A percentile compares a stretch with the other conserved stretches of the same genome.
Evolutionary conservation across 805 yeast species (phyloP).

Genomic region (Pichia scutulata): DNA sequence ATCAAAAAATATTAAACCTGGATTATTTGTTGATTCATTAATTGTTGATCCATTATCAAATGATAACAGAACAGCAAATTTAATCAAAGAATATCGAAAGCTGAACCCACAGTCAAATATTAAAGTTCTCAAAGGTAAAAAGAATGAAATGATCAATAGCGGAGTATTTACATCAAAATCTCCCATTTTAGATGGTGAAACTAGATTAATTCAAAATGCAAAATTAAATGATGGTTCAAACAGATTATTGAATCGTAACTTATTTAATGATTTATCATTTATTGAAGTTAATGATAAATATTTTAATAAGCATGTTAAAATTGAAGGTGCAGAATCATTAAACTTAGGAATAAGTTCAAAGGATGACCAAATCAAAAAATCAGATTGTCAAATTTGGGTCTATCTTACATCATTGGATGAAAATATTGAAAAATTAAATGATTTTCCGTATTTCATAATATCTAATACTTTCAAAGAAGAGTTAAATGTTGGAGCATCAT

Average conservation of each 20-base stretch:
- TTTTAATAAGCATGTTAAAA: constrained; percentile 6
- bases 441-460: constrained; percentile 23
- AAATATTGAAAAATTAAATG: constrained; percentile 17
- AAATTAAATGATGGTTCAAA: constrained; percentile 19
- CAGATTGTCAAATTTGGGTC: constrained; percentile 25
- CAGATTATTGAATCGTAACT: constrained; percentile 13
- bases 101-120: constrained; percentile 10
- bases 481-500: not conserved
- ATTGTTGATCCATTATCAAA: constrained; percentile 25
- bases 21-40: constrained; percentile 21
- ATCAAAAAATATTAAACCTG: constrained; percentile 13
- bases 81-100: constrained; percentile 10
- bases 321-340: constrained; percentile 13
- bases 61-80: constrained; percentile 16
- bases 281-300: constrained; percentile 20
- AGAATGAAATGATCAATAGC: constrained; percentile 7
- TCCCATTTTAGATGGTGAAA: constrained; percentile 24
- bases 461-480: constrained; percentile 9
- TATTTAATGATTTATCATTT: constrained; percentile 26
- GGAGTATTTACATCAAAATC: constrained; percentile 20
- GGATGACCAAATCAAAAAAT: not conserved
- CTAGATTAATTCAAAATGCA: constrained; percentile 23
- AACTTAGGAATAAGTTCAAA: constrained; percentile 1
- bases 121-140: constrained; percentile 11
- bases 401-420: constrained; percentile 19